Percentiles rank a stretch among this genome's conserved stretches.
These are phyloP conservation scores for Plasmodium inui DNA, from an alignment of 169 alveolate species.

Conservation along the genomic window DNA sequence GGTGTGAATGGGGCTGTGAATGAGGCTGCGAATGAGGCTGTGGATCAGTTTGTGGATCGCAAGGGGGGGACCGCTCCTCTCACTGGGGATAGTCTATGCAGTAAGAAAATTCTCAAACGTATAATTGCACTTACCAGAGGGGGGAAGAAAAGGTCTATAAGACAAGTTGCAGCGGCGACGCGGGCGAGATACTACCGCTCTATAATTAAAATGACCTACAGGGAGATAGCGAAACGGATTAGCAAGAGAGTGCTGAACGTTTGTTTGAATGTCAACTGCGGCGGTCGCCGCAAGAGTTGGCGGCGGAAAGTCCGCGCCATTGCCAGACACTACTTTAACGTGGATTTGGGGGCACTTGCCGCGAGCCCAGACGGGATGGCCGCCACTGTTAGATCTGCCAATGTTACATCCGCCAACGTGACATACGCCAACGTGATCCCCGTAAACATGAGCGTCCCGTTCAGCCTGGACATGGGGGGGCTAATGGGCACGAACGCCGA, in stretches of 20 bases:
- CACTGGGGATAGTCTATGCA: not conserved
- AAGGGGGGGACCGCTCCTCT: not conserved
- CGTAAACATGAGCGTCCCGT: not conserved
- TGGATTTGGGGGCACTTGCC: not conserved
- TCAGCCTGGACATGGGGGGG: not conserved
- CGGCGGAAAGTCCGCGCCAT: slow-evolving; percentile 8
- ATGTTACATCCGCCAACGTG: not conserved
- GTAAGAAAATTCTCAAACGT: not conserved
- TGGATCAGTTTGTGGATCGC: no score
- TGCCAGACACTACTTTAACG: slow-evolving; percentile 13
- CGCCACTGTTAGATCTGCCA: not conserved
- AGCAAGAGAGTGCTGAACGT: slow-evolving; percentile 40
- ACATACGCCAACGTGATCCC: not conserved
- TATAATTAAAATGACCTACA: slow-evolving; percentile 27
- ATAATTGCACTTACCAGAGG: not conserved
- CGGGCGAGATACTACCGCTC: not conserved
- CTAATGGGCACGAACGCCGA: not conserved
- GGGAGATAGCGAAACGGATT: slow-evolving; percentile 24
- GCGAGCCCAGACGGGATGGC: not conserved
- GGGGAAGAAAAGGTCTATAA: not conserved
- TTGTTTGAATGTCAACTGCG: not conserved
- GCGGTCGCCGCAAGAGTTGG: not conserved
- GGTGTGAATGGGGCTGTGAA: no score
- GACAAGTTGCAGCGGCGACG: not conserved
- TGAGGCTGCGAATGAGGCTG: no score